These are phyloP conservation scores for Corylus heterophylla DNA, from an alignment of 306 rosid genomes.

Conservation along the genomic window DNA sequence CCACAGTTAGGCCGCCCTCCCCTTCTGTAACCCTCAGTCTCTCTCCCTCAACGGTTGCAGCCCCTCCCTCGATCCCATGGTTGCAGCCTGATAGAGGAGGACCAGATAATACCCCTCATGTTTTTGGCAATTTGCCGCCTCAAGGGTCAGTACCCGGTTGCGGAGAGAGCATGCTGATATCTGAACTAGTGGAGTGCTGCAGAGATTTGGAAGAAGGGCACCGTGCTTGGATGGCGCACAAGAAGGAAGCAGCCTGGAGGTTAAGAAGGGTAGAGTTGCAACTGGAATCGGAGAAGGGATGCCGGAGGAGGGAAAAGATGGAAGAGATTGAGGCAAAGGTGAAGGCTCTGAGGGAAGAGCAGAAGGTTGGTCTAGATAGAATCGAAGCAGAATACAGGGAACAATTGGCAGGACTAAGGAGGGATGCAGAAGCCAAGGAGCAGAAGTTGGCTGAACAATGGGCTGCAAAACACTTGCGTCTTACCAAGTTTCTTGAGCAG, in stretches of 20 bases:
- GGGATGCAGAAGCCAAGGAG: constrained; percentile 90
- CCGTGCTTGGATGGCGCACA: constrained; percentile 76
- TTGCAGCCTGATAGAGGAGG: constrained; percentile 78
- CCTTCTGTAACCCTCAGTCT: constrained; percentile 88
- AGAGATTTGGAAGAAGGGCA: constrained; percentile 91
- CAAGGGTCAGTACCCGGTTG: constrained; percentile 45
- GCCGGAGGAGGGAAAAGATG: constrained; percentile 74
- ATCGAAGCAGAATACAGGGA: constrained; percentile 84
- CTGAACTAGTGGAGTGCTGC: constrained; percentile 81
- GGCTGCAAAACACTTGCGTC: constrained; percentile 78
- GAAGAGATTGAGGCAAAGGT: constrained; percentile 83
- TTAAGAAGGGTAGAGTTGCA: constrained; percentile 89
- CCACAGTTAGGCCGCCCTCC: constrained; percentile 65
- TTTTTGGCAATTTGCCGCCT: constrained; percentile 52
- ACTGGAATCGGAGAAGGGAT: constrained; percentile 81
- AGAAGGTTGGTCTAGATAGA: constrained; percentile 67
- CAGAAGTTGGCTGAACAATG: constrained; percentile 94
- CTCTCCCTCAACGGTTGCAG: constrained; percentile 71
- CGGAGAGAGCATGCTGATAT: constrained; percentile 57
- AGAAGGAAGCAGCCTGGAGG: constrained; percentile 86
- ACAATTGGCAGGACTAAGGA: constrained; percentile 73
- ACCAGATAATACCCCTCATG: constrained; percentile 55
- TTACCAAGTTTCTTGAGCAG: constrained; percentile 78
- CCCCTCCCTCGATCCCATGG: constrained; percentile 71
- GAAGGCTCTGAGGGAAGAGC: constrained; percentile 83